Evolutionary conservation across 2,329 filamentous ascomycete species (phyloP), one percentile per base, ranked within the genome.

Genomic region (Aspergillus sp.): DNA sequence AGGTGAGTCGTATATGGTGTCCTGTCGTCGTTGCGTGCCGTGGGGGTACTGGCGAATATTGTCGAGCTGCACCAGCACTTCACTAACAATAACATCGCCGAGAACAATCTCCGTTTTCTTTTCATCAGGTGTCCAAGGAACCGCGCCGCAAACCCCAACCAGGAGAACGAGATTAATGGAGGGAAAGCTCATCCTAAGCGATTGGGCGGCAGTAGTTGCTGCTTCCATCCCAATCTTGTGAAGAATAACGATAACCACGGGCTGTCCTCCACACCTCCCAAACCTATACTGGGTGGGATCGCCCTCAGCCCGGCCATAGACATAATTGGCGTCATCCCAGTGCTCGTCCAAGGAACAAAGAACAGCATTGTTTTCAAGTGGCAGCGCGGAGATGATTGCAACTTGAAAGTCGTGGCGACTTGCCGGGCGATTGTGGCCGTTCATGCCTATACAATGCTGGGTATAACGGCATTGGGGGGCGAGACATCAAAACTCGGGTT

Each of bases 61-160:
- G 24, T 56, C 53, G 14, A 50, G 39, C 17, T 56, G 46, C 11
- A 56, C 47, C 46, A 50, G 5, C 5, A 27, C 14, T 27, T 46
- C 41, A 23, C 54, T 56, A 21, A 56, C 46, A 24, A 56, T 31
- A 3, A 56, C 54, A 24, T 56, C 54, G 17, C 54, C 54, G 2
- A 56, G 47, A 15, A 39, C n/a, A 21, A 56, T 51, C 11, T 56
- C 47, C 15, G 27, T 46, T 15, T 56, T 27, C 2, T n/a, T 27
- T 0, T 33, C 19, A 15, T 52, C 39, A 7, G 46, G 14, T 21
- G 14, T 52, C 2, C 21, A 15, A 0, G 54, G 54, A 33, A 56
- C 33, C 6, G 43, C 52, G 3, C 52, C 52, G 35, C 52, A 55
- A 9, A 55, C 46, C 9, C 52, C 52, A 14, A 49, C 44, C 4